Evolutionary conservation across 495 filamentous ascomycete species (phyloP).

Genomic region (Podospora pseudoanserina): DNA sequence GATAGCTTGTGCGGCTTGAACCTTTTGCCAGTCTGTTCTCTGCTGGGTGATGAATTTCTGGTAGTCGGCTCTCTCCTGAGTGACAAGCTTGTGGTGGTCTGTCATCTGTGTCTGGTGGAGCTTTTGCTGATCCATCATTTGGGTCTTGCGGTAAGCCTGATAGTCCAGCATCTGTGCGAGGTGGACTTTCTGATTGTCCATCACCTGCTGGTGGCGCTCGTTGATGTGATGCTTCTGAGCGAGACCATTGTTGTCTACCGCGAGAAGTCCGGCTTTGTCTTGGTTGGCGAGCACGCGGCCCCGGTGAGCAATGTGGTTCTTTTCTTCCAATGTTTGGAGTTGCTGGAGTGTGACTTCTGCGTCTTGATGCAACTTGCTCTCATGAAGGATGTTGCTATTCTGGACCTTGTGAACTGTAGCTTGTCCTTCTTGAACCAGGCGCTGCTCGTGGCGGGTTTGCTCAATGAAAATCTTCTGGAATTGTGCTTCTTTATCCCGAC

Average conservation of each 20-base stretch:
- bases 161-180: neutral
- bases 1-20: neutral
- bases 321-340: neutral
- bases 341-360: conserved; percentile 1
- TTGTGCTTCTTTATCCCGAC: neutral
- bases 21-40: neutral
- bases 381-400: neutral
- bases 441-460: neutral
- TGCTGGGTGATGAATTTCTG: neutral
- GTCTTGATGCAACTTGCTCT: neutral
- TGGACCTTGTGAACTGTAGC: neutral
- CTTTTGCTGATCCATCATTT: neutral
- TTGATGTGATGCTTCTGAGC: neutral
- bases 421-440: neutral
- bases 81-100: no score
- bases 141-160: neutral
- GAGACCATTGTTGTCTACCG: neutral
- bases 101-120: no score
- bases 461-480: neutral
- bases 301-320: neutral
- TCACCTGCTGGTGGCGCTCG: neutral
- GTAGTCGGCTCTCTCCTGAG: no score
- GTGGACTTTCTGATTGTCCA: neutral
- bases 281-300: neutral
- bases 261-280: neutral